Evolutionary conservation across 208 protist species (phyloP).

Genomic region (Crithidia fasciculata): DNA sequence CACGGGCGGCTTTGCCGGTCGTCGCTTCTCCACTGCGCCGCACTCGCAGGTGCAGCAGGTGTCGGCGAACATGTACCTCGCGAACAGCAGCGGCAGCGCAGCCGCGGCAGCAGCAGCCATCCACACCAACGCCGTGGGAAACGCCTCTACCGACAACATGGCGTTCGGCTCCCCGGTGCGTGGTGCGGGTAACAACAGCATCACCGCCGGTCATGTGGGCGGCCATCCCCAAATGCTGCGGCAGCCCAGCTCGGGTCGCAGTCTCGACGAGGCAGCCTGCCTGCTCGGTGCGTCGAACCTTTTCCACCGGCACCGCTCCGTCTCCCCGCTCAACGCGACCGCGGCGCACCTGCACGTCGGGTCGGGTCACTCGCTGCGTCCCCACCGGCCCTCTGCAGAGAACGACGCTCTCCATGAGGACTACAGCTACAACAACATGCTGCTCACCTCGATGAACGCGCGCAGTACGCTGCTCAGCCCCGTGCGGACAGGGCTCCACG

Average conservation of each 20-base stretch:
- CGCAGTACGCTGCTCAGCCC: slow-evolving; percentile 31
- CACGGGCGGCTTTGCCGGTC: background rate
- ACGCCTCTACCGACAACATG: slow-evolving; percentile 5
- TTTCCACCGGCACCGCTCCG: slow-evolving; percentile 8
- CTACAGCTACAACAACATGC: slow-evolving; percentile 38
- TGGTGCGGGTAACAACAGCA: background rate
- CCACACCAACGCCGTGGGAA: too few species aligned
- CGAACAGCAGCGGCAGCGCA: slow-evolving; percentile 6
- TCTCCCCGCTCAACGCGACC: slow-evolving; percentile 10
- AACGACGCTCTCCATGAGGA: slow-evolving; percentile 14
- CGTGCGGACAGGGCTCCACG: slow-evolving; percentile 10
- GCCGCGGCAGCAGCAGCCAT: background rate
- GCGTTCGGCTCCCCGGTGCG: background rate
- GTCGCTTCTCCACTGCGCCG: slow-evolving; percentile 7
- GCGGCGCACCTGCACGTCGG: background rate
- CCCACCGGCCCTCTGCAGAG: slow-evolving; percentile 4
- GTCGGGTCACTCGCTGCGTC: background rate
- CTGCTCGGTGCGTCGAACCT: background rate
- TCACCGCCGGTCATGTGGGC: background rate
- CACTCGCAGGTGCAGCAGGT: background rate
- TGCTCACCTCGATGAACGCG: slow-evolving; percentile 45
- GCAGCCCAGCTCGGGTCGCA: slow-evolving; percentile 2
- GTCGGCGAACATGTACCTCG: background rate
- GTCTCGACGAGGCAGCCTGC: background rate
- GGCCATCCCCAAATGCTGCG: background rate